Evolutionary conservation across 345 rosid genomes (phyloP).

Genomic region (Salix brachista): DNA sequence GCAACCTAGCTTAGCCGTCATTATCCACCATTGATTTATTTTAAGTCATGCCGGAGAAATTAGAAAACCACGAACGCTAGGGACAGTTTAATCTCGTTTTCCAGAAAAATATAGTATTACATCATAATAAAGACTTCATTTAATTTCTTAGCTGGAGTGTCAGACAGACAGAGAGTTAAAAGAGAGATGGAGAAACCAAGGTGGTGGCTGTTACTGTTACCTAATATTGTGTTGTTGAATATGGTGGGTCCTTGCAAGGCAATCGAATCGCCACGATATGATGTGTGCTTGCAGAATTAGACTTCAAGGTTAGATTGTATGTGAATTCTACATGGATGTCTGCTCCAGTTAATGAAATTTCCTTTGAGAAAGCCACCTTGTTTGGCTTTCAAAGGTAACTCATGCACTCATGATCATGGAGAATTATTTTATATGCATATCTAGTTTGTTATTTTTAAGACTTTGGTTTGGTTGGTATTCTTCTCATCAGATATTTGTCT

Average conservation of each 20-base stretch:
- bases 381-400: slow-evolving; percentile 57
- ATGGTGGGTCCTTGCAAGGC: no score
- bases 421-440: background rate
- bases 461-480: background rate
- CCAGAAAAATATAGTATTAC: background rate
- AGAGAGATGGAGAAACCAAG: slow-evolving; percentile 33
- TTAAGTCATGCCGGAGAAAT: background rate
- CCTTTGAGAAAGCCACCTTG: slow-evolving; percentile 57
- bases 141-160: background rate
- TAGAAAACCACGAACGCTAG: background rate
- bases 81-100: background rate
- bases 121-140: background rate
- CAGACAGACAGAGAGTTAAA: background rate
- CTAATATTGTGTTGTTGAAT: no score
- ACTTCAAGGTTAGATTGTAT: no score
- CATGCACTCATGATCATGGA: no score
- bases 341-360: slow-evolving; percentile 35
- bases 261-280: no score
- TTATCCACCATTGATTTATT: background rate
- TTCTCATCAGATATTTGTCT: background rate
- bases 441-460: background rate
- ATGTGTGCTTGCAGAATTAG: no score
- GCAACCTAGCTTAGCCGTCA: background rate
- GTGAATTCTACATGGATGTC: no score
- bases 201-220: slow-evolving; percentile 7